Evolutionary conservation across 768 basidiomycete genomes (phyloP).

Genomic region (Tricholoma furcatifolium): DNA sequence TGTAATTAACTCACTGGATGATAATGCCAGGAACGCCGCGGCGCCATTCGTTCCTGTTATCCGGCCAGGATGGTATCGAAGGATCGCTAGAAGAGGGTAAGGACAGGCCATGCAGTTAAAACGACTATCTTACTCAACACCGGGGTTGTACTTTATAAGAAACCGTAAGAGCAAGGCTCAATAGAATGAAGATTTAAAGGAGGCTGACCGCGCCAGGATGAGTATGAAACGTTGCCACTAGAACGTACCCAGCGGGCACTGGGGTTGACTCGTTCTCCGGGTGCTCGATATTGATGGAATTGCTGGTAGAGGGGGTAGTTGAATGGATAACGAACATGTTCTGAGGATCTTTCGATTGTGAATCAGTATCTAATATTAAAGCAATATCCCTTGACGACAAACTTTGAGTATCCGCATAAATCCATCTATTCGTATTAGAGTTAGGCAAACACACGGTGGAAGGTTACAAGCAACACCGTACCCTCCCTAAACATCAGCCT

Average conservation of each 20-base stretch:
- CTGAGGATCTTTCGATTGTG: neutral
- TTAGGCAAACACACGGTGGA: too few relatives aligned
- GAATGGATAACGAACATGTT: neutral
- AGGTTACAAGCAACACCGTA: neutral
- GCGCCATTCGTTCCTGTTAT: neutral
- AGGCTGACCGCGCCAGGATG: neutral
- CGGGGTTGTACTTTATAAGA: too few relatives aligned
- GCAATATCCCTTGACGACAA: neutral
- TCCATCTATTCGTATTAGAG: neutral
- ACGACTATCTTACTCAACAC: too few relatives aligned
- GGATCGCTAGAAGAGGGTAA: neutral
- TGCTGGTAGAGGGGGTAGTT: neutral
- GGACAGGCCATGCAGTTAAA: neutral
- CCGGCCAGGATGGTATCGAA: neutral
- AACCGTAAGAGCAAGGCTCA: too few relatives aligned
- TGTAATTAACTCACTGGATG: neutral
- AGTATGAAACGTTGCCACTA: conserved; percentile 1
- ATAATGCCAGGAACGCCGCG: neutral
- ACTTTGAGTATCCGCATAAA: neutral
- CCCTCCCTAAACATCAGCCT: neutral
- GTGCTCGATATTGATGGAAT: neutral
- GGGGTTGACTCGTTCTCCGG: neutral
- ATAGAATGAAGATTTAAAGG: neutral
- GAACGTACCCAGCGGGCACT: neutral
- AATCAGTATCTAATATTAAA: neutral